Evolutionary conservation across 768 basidiomycete species (phyloP), one percentile per base, ranked within the genome.

Genomic region (Butyriboletus loyo): DNA sequence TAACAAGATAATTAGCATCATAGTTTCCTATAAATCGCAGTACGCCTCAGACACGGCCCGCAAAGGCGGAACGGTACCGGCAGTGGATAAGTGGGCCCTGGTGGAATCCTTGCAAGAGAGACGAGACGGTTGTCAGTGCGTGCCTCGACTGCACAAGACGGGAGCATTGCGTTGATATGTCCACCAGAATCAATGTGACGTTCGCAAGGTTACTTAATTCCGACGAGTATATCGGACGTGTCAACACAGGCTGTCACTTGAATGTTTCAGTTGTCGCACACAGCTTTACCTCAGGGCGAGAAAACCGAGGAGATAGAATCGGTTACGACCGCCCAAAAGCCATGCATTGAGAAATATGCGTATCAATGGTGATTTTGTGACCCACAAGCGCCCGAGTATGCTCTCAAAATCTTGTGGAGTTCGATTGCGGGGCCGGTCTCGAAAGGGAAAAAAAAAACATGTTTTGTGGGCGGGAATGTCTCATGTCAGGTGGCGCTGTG

Each of bases 1-100:
- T 89, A 71, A 79, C 32, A 35, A 19, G 28, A 51, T 22, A n/a
- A n/a, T 28, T 28, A 14, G 14, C 34, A 39, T 30, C 19, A 22
- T 21, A 14, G 15, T 24, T 32, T 52, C 13, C 24, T 28, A 28
- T 27, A 19, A n/a, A 28, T 27, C 14, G 11, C 28, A 14, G n/a
- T 24, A 25, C 24, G 17, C 17, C 17, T 17, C 40, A 24, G 40
- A 41, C 17, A 41, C 24, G 40, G 25, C n/a, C 4, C 17, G 14
- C 25, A 22, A n/a, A 19, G 28, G 21, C 27, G 28, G n/a, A 15
- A 36, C 24, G 31, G 8, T 42, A 13, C 22, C 2, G 22, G n/a
- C 7, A 19, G 41, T 25, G 41, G 17, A 19, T 5, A 7, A 30
- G 28, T 13, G 28, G 3, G 4, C 1, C 8, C 13, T 15, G 43